These are phyloP conservation scores for Pythium aristosporum DNA, from an alignment of 352 stramenopile species.

Conservation along the genomic window DNA sequence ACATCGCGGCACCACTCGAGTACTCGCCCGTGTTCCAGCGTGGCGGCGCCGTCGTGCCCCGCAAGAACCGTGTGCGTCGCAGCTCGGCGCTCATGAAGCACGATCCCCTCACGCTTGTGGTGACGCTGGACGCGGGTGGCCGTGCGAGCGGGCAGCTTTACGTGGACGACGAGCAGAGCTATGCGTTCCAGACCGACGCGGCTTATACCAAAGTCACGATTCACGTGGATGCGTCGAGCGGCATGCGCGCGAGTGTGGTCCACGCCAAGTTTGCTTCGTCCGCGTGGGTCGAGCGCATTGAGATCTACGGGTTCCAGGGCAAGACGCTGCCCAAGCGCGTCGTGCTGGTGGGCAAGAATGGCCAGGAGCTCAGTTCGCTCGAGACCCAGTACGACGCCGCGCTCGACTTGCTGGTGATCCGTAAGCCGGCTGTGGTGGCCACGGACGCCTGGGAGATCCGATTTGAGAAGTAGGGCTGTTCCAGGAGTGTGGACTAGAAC, in stretches of 20 bases:
- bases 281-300: constrained; percentile 81
- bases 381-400: constrained; percentile 73
- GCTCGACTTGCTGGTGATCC: constrained; percentile 70
- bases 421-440: constrained; percentile 76
- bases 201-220: constrained; percentile 55
- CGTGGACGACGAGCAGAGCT: constrained; percentile 96
- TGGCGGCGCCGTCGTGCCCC: constrained; percentile 93
- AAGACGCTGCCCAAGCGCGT: constrained; percentile 44
- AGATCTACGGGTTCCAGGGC: constrained; percentile 66
- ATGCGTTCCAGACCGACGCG: constrained; percentile 52
- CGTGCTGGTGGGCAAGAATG: constrained; percentile 28
- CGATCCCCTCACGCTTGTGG: constrained; percentile 97
- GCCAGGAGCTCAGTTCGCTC: constrained; percentile 27
- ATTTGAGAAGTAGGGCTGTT: constrained; percentile 32
- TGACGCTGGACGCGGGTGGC: constrained; percentile 88
- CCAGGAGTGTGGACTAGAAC: constrained; percentile 8
- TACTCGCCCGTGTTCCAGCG: constrained; percentile 97
- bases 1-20: constrained; percentile 87
- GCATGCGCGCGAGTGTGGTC: constrained; percentile 32
- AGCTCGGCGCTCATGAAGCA: constrained; percentile 94
- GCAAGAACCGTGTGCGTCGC: constrained; percentile 95
- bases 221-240: constrained; percentile 32
- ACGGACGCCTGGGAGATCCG: constrained; percentile 70
- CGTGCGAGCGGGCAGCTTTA: constrained; percentile 91
- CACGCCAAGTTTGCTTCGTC: constrained; percentile 47